Conservation (phyloP, 129 eudicot species). For the Centrapalus pauciflorus region DNA sequence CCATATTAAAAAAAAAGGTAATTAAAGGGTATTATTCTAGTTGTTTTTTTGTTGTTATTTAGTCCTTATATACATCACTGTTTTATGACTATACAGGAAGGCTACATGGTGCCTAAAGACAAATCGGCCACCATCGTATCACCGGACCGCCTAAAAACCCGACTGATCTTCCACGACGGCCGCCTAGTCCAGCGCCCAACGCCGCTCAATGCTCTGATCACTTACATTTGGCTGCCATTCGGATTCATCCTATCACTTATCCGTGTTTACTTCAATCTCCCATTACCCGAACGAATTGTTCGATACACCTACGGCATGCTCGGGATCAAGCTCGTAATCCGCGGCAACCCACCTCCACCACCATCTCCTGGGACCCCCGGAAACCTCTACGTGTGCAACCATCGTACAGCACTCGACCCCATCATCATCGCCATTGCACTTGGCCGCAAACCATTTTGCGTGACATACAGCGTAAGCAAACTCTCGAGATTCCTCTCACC, state of each 20-base stretch:
- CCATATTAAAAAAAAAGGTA: no score
- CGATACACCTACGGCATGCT: slow-evolving; percentile 62
- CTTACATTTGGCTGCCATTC: slow-evolving; percentile 86
- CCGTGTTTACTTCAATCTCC: slow-evolving; percentile 83
- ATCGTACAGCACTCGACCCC: slow-evolving; percentile 82
- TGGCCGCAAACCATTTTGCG: slow-evolving; percentile 62
- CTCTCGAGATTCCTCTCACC: slow-evolving; percentile 70
- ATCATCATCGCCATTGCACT: slow-evolving; percentile 82
- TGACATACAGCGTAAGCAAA: slow-evolving; percentile 83
- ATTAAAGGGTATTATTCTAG: no score
- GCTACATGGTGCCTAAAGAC: slow-evolving; percentile 80
- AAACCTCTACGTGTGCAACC: slow-evolving; percentile 82
- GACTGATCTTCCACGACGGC: slow-evolving; percentile 90
- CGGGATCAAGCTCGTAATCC: slow-evolving; percentile 75
- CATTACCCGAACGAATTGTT: slow-evolving; percentile 67
- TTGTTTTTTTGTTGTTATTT: no score
- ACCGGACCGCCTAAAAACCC: slow-evolving; percentile 63
- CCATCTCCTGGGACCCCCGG: slow-evolving; percentile 70
- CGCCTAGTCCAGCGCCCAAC: slow-evolving; percentile 83
- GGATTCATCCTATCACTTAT: slow-evolving; percentile 62
- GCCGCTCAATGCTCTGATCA: slow-evolving; percentile 62
- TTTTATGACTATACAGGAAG: slow-evolving; percentile 81
- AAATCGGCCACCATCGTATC: slow-evolving; percentile 52
- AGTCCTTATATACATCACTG: no score
- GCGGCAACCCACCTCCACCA: slow-evolving; percentile 72